Evolutionary conservation across 768 basidiomycete species (phyloP).

Genomic region (Rhodotorula paludigena): DNA sequence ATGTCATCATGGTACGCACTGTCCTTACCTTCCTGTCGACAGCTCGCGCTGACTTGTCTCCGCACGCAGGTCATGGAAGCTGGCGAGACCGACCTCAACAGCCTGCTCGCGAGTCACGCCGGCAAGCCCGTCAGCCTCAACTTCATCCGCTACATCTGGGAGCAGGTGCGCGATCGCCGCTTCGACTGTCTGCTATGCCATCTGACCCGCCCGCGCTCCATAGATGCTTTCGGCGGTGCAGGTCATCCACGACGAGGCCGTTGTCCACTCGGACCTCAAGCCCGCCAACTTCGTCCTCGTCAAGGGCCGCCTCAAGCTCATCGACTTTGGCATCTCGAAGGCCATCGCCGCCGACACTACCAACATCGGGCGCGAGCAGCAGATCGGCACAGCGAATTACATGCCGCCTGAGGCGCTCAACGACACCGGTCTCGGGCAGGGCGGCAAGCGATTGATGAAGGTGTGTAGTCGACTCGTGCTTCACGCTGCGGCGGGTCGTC

Average conservation of each 20-base stretch:
- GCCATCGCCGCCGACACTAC: conserved; percentile 98
- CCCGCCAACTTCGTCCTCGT: conserved; percentile 98
- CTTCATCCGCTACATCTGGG: conserved; percentile 93
- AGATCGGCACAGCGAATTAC: conserved; percentile 97
- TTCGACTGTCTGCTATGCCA: background rate
- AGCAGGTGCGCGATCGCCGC: conserved; percentile 61
- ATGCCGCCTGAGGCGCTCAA: conserved; percentile 99
- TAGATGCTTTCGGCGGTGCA: conserved; percentile 99
- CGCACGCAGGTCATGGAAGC: conserved; percentile 75
- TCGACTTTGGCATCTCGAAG: conserved; percentile 99
- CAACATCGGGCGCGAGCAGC: conserved; percentile 89
- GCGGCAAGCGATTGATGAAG: conserved; percentile 81
- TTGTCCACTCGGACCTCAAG: conserved; percentile 96
- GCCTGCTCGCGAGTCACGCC: conserved; percentile 65
- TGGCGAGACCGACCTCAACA: conserved; percentile 86
- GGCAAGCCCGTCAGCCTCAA: conserved; percentile 83
- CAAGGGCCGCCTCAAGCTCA: conserved; percentile 87
- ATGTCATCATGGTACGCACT: conserved; percentile 59
- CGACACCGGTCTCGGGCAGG: conserved; percentile 51
- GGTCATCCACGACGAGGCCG: conserved; percentile 95
- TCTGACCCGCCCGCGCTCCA: background rate
- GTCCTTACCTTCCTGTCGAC: background rate
- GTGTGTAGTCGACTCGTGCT: conserved; percentile 46
- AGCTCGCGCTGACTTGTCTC: too few species aligned
- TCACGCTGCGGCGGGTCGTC: too few species aligned